Evolutionary conservation across 176 grass and related monocot genomes (phyloP), one percentile per base, ranked within the genome.

Genomic region (Calamus simplicifolius): DNA sequence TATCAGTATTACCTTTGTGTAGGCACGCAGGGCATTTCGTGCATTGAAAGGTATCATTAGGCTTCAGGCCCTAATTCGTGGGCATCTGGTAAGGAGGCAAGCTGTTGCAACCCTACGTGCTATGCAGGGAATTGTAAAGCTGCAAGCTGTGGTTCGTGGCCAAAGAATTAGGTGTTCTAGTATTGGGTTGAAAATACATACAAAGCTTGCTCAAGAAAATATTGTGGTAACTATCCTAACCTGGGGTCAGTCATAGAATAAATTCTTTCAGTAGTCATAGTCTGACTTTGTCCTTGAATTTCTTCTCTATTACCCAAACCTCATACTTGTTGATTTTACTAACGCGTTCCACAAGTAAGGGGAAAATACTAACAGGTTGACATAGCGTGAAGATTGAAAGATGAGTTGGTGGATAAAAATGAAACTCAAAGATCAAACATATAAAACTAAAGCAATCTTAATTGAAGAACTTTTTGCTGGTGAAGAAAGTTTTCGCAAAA

Each of bases 1-100:
- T 21, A 23, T 29, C 5, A 14, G 17, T 10, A 31, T 43, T 5
- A 6, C 5, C 51, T 53, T 59, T 48, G 19, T 76, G 61, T 64
- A 97, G 93, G 93, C 87, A 73, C 86, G 93, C 48, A 85, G 84
- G 63, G 88, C 87, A 48, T 97, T 97, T 66, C 81, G 61, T 58
- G 73, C 87, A 50, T 66, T 97, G 57, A 97, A 91, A 83, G 93
- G 84, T 57, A 97, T 97, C 62, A 88, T 97, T 72, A 91, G 87
- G 80, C 66, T 97, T 29, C 93, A 97, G 63, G 84, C 93, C 54
- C 66, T 97, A 73, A 91, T 90, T 67, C 80, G 87, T 23, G 93
- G 93, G 21, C 84, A 91, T 79, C 84, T 97, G 79, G 93, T 97
- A 48, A 82, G 93, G 73, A 79, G 93, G 63, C 93, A 97, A 57